Base-by-base conservation (phyloP, 1,139 yeast species). In the Schwanniomyces etchellsii region DNA sequence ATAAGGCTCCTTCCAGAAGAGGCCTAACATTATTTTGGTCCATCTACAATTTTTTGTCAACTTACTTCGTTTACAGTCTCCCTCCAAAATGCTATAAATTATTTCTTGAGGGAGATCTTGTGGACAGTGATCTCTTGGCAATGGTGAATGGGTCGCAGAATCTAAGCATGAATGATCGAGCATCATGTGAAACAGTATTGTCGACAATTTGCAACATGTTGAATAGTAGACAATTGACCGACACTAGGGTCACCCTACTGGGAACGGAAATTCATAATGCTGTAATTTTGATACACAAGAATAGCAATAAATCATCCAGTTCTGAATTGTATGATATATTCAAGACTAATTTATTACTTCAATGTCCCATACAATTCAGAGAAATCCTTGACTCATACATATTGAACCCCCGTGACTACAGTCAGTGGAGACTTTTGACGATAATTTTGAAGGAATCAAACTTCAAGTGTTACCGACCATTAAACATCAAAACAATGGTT, bases 201-300 rank as follows among this genome's bases (percentile, higher is more conserved):
- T 18, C 21, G 7, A 7, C n/a, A 18, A 18, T 18, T 7, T 7
- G 7, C 21, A 18, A 18, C n/a, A 7, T n/a, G n/a, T 18, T 18
- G 21, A 18, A 50, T 28, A 48, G 48, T 31, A 55, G 52, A 29
- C 26, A 47, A 48, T 27, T 43, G 61, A 31, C 40, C 50, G 27
- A 55, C 63, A 9, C 64, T n/a, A n/a, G n/a, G n/a, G n/a, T n/a
- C n/a, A n/a, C 54, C 40, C 60, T 60, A 23, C 59, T 58, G 43
- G 61, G 59, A 31, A 65, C 64, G 37, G 53, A 57, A 21, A 50
- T 70, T 22, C 77, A 70, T 39, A 70, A 70, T 40, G 60, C 74
- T 1, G 60, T 70, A 22, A 69, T 70, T 18, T 48, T 69, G 27
- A 57, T 69, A 17, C 69, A 69, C 39, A 64, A 64, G 42, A 59